Base-by-base conservation (phyloP, 805 yeast genomes). In the Suhomyces faveliae region DNA sequence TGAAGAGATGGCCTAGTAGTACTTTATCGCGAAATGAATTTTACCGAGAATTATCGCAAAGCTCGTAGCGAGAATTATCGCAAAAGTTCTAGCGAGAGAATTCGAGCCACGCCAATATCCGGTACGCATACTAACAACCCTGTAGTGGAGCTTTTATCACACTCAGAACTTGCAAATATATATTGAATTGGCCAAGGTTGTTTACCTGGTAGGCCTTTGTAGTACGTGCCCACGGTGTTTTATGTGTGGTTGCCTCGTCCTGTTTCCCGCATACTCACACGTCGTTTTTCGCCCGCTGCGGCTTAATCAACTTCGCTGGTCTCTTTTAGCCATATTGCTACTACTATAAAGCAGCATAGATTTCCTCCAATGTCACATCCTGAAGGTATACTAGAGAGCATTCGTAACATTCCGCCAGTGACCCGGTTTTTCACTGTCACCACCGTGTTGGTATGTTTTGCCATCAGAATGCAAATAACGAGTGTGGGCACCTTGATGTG, bases 351-450 rank as follows among this genome's bases (percentile, higher is more conserved):
- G 37, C 37, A 17, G 21, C 21, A 15, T 33, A 17, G 37, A 27
- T n/a, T 15, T n/a, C 30, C n/a, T 20, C 21, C 13, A 15, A 33
- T 33, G 37, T 33, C 37, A 33, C 37, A 33, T 17, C 37, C 37
- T 15, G 57, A 33, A 15, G 37, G 37, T 15, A 33, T 33, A 33
- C 37, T 58, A 12, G 66, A 63, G 9, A 53, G 50, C 23, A 60
- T 66, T 29, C 51, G 54, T 42, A 50, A 58, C 29, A 79, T 84
- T 5, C 88, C 88, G 1, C 84, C 86, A 3, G 80, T 83, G 21
- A 83, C 88, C 3, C 67, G 87, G 51, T 73, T 77, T 40, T 66
- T 83, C 46, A 78, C 82, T 1, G 65, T 81, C 33, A 58, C 77
- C 3, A 67, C 84, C 1, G 66, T 79, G 20, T 63, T 73, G 10